Percentiles rank a stretch among this genome's conserved stretches.
These are phyloP conservation scores for Stygiomarasmius scandens DNA, from an alignment of 1,284 basidiomycete species.

Conservation along the genomic window DNA sequence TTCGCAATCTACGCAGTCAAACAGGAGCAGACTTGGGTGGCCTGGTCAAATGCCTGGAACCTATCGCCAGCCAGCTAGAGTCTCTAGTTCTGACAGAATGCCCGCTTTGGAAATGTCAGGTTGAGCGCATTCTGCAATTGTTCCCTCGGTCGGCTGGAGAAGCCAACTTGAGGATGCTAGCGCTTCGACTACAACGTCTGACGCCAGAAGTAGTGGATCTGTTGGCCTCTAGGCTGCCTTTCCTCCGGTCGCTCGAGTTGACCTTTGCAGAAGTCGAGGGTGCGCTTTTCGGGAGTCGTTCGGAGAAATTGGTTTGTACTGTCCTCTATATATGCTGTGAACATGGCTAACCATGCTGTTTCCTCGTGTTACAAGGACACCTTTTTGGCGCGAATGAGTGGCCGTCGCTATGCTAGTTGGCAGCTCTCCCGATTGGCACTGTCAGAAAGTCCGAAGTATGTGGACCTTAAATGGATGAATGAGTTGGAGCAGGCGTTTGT, in stretches of 20 bases:
- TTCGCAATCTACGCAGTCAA: slow-evolving; percentile 17
- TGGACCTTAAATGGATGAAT: slow-evolving; percentile 4
- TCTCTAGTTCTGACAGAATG: slow-evolving; percentile 37
- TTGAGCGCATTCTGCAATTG: slow-evolving; percentile 28
- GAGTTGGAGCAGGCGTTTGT: slow-evolving; percentile 6
- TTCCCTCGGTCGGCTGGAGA: slow-evolving; percentile 9
- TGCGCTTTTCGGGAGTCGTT: not conserved
- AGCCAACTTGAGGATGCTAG: slow-evolving; percentile 25
- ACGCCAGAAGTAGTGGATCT: slow-evolving; percentile 32
- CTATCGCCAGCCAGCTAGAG: slow-evolving; percentile 31
- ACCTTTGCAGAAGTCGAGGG: slow-evolving; percentile 9
- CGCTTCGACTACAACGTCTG: slow-evolving; percentile 33
- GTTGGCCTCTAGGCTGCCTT: slow-evolving; percentile 31
- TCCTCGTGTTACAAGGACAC: not conserved
- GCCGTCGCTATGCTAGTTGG: not conserved
- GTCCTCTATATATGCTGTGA: not conserved
- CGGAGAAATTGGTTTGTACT: slow-evolving; percentile 2
- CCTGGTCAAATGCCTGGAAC: slow-evolving; percentile 30
- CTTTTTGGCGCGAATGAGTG: not conserved
- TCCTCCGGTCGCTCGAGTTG: slow-evolving; percentile 28
- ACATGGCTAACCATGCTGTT: not conserved
- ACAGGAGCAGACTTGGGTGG: slow-evolving; percentile 27
- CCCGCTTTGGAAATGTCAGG: slow-evolving; percentile 29
- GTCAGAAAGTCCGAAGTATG: slow-evolving; percentile 1
- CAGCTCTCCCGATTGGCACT: slow-evolving; percentile 1